Base-by-base conservation (phyloP, 129 eudicot genomes). In the Lonicera japonica region DNA sequence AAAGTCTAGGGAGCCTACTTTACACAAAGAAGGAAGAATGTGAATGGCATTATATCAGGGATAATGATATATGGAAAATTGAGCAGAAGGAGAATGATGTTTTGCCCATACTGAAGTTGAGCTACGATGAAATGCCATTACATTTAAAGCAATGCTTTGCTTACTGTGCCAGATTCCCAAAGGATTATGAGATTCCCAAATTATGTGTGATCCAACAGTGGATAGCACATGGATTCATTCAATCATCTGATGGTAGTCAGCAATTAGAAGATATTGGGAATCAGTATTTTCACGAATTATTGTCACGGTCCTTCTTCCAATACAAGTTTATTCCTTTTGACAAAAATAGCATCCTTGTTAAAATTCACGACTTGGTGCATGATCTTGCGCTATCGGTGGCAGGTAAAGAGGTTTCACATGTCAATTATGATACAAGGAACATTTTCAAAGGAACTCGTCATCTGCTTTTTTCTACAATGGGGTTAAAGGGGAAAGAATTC, bases 301-400 rank as follows among this genome's bases (percentile, higher is more conserved):
- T 46, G 22, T 69, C 70, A 9, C 64, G 81, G 43, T 77, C 70
- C 2, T 77, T 77, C 39, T 74, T 73, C 58, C 64, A 70, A 17
- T 73, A 61, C 17, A 51, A 29, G 4, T 36, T 17, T 34, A 15
- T 55, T 15, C 16, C 46, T 47, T 69, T 63, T 64, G 64, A 64
- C 12, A 15, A 29, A 4, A 39, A 25, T 6, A 60, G 61, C 50
- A 15, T 60, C 51, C 19, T 19, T 43, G 23, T 71, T 25, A 45
- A 52, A 67, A 76, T 81, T 74, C 79, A 81, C 46, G 76, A 76
- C 63, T 70, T 81, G 23, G 52, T 76, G 54, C 64, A 81, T 17
- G 86, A 76, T 58, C 58, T 81, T 16, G 81, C 78, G 1, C 63
- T 22, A 15, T 56, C 60, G 18, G 69, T 80, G 43, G 64, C 79